Evolutionary conservation across 2,329 filamentous ascomycete species (phyloP), one percentile per base, ranked within the genome.

Genomic region (Fusarium sp.): DNA sequence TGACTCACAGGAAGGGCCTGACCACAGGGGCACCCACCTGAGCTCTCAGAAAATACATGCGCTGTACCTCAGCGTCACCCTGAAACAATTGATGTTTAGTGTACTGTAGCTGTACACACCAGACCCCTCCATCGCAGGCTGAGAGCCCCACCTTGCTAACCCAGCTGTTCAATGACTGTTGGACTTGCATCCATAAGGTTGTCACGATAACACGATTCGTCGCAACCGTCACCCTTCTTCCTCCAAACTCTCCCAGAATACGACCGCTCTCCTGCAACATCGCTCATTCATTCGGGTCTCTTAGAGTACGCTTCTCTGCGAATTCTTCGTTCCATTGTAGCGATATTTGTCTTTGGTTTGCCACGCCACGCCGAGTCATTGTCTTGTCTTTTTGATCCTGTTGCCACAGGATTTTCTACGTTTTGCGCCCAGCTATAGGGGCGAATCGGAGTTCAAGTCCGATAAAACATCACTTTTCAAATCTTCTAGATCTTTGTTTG

Each of bases 161-260:
- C 26, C 51, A 68, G 32, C 54, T 52, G 23, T 62, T 67, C 69
- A 58, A 71, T 70, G 53, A 61, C 67, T 68, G 43, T 45, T 64
- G 63, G 48, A 57, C 62, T 66, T 32, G 36, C 61, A 70, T n/a
- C n/a, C n/a, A n/a, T n/a, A n/a, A n/a, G n/a, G n/a, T 69, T 62
- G 56, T 72, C 64, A 65, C 65, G 52, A 68, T 61, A 70, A 68
- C 67, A 66, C 61, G 59, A 51, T 66, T 48, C 49, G 56, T 63
- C 69, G 55, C 63, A 56, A 52, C 46, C 46, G 53, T 68, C 38
- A 58, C 30, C 62, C 49, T 52, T 61, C 45, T 45, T 26, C 32
- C 43, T 42, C 46, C 30, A 39, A 50, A 45, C 28, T 48, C 24
- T 40, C 51, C 15, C 48, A 47, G 52, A 47, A 49, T 51, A 52